Evolutionary conservation across 192 early-diverging fungal genomes (phyloP), one percentile per base, ranked within the genome.

Genomic region (Podila verticillata): DNA sequence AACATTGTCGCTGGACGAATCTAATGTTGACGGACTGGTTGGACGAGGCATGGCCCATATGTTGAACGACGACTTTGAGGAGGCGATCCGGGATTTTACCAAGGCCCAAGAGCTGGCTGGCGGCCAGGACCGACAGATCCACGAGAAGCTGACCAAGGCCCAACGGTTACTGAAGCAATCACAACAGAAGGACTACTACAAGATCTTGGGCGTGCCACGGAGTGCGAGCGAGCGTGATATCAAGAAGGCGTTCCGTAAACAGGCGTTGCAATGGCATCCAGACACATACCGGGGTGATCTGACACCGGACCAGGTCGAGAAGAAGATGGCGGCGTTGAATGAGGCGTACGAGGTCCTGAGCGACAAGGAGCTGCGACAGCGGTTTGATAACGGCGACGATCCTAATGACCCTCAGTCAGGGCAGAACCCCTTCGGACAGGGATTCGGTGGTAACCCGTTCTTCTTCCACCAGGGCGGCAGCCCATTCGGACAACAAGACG

Each of bases 281-380:
- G 94, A 95, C 68, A 91, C 88, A 19, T 92, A 95, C 65, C 80
- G 72, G 19, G 96, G 95, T 32, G 95, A 96, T 34, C 70, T 95
- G 78, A 59, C 83, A 9, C 85, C 89, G 61, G 95, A 96, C 10
- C 73, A 91, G 61, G 96, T 95, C 13, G 89, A 92, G 63, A 88
- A 86, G 74, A 96, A 95, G 87, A 98, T 98, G 96, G 89, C 92
- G 20, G 92, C 94, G 22, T 93, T 99, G 68, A 98, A 99, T 72
- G 89, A 92, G 73, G 97, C 98, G 4, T 95, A 97, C 82, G 94
- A 96, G 87, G 91, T 97, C 3, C 84, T 95, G 75, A 89, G 78
- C 68, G 84, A 93, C 72, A 88, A 89, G 54, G 87, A 94, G 57
- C 65, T 84, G 51, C 87, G 89, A 48, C 80, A 85, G 32, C 87